Base-by-base conservation (phyloP, 116 monocot species). In the Papilionanthe hybrid region DNA sequence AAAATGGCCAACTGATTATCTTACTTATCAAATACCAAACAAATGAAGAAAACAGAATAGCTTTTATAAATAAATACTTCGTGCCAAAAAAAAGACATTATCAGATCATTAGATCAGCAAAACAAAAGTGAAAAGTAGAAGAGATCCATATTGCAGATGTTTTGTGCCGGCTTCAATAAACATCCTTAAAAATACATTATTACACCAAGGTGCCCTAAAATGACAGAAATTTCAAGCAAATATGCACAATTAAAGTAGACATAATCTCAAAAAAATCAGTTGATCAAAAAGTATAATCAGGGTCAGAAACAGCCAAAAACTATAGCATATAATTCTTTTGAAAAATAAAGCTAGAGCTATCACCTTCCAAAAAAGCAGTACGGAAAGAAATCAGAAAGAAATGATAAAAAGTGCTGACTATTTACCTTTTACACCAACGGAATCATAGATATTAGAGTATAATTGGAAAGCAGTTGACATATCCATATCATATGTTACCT, bases 401-500 rank as follows among this genome's bases (percentile, higher is more conserved):
- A 69, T 37, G 15, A 69, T 37, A 1, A 37, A 12, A 0, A 32
- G 18, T 15, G 37, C 22, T 65, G 1, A 53, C 65, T 9, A 65
- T 65, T 65, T 10, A 65, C 27, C 27, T 65, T 25, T 65, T 65
- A 65, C 23, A 22, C 25, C 27, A 65, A 65, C 17, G 65, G 17
- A 65, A 65, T 65, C 25, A 65, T 23, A 65, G 65, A 27, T 27
- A 27, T 23, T 65, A 65, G 65, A 65, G 65, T 27, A 65, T 5
- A 65, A 9, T 65, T 65, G 65, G 17, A 1, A 65, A 3, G 7
- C 65, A 60, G 15, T 41, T 41, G 29, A 32, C 18, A 72, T 72
- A 17, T 72, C 41, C 45, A 47, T 49, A 42, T 25, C 25, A 81
- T 30, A 43, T 44, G 18, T 81, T 82, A 99, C 95, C 95, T 90